Base-by-base conservation (phyloP, 208 protist species). In the Leishmania guyanensis region DNA sequence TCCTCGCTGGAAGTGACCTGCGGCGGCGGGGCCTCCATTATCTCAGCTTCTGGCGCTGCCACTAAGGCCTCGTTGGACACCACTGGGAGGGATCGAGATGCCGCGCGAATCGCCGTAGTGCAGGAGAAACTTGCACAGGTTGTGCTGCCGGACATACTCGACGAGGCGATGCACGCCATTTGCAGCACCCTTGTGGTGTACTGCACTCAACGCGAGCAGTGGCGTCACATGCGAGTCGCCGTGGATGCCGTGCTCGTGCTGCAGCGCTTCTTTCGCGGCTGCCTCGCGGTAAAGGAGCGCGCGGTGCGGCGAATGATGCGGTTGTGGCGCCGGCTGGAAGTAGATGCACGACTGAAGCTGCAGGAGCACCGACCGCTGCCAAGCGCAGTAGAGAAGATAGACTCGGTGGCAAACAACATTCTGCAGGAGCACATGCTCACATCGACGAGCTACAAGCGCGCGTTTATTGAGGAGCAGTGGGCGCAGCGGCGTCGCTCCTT, bases 391-490 rank as follows among this genome's bases (percentile, higher is more conserved):
- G 89, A 92, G 78, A 86, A 87, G 22, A 86, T 96, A 29, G 88
- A 90, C 53, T 86, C 92, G 39, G 86, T 97, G 56, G 92, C 92
- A 10, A 89, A 86, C 65, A 91, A n/a, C 33, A 85, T 97, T 33
- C 78, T 97, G 60, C 93, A 94, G 88, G 86, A 95, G 54, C 89
- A 96, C 79, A 93, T 97, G 88, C 64, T 95, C 36, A 97, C 94
- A 39, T 90, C 94, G 43, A 71, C 81, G 22, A 84, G 89, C 50
- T 92, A 92, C 86, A 97, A 96, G 83, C 75, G 88, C 2, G 51
- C 72, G 29, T 82, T 97, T 56, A 89, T 97, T 60, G 46, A 90
- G 53, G 92, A 95, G 39, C 79, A 91, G 33, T 95, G 91, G 87
- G 72, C 68, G 2, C 54, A 56, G 54, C 92, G 92, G 26, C 84